Conservation (phyloP, 1,284 basidiomycete species). For the Apiotrichum mycotoxinovorans region DNA sequence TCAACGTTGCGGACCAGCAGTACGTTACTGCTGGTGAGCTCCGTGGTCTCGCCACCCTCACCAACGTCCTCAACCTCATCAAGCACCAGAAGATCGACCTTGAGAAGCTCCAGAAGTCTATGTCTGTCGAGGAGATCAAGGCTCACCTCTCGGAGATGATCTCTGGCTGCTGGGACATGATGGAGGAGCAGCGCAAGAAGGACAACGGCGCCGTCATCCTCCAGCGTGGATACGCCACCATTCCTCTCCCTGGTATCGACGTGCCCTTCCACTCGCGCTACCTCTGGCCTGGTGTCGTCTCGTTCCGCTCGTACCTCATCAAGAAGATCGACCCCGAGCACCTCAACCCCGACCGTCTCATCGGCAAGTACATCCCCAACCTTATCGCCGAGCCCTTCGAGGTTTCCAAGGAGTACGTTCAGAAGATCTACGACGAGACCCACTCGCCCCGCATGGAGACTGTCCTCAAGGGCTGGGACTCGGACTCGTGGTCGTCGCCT, state of each 20-base stretch:
- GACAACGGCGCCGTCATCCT: conserved; percentile 76
- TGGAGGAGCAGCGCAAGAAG: conserved; percentile 69
- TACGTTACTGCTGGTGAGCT: conserved; percentile 98
- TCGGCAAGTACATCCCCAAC: conserved; percentile 96
- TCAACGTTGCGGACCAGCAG: conserved; percentile 77
- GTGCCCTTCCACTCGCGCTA: conserved; percentile 98
- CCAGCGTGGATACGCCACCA: conserved; percentile 93
- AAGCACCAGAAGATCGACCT: conserved; percentile 97
- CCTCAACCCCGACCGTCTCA: conserved; percentile 84
- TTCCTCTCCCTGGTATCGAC: conserved; percentile 94
- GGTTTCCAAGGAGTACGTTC: conserved; percentile 82
- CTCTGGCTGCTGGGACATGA: conserved; percentile 71
- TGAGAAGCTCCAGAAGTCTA: conserved; percentile 64
- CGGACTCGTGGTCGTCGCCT: conserved; percentile 77
- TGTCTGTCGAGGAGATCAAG: conserved; percentile 49
- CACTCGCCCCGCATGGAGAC: conserved; percentile 89
- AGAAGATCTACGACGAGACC: conserved; percentile 92
- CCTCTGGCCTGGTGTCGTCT: conserved; percentile 97
- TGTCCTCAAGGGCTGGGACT: conserved; percentile 88
- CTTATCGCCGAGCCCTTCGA: conserved; percentile 92
- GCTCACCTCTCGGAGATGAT: conserved; percentile 81
- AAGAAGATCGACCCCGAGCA: conserved; percentile 94
- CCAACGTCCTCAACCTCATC: conserved; percentile 93
- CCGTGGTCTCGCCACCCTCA: conserved; percentile 85
- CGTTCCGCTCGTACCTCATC: conserved; percentile 68